Evolutionary conservation across 225 moss, liverwort and hornwort genomes (phyloP).

Genomic region (Takakia lepidozioides): DNA sequence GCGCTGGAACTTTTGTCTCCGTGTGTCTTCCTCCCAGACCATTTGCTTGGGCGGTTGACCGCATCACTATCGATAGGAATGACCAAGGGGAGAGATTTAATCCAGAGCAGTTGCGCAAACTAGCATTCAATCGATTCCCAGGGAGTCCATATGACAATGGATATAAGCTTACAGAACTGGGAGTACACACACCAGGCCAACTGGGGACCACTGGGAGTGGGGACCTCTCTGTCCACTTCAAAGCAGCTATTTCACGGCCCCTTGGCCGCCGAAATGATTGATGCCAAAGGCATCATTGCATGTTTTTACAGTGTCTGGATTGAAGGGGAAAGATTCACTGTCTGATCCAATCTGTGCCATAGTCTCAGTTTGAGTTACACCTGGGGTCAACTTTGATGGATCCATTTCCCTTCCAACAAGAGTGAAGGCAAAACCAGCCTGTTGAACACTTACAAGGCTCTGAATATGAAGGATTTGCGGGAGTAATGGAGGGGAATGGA

Average conservation of each 20-base stretch:
- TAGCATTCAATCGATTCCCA: slow-evolving; percentile 11
- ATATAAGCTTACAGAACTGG: slow-evolving; percentile 28
- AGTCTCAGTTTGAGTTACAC: too few species aligned
- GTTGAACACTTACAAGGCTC: too few species aligned
- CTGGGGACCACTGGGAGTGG: slow-evolving; percentile 12
- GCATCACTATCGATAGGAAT: slow-evolving; percentile 9
- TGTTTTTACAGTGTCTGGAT: too few species aligned
- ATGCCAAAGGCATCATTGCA: too few species aligned
- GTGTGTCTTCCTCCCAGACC: slow-evolving; percentile 22
- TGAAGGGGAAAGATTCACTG: too few species aligned
- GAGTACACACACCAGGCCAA: slow-evolving; percentile 5
- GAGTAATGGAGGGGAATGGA: too few species aligned
- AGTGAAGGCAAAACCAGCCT: too few species aligned
- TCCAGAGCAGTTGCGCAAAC: slow-evolving; percentile 7
- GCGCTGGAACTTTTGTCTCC: slow-evolving; percentile 9
- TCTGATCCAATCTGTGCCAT: too few species aligned
- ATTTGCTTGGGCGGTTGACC: slow-evolving; percentile 12
- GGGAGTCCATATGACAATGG: slow-evolving; percentile 24
- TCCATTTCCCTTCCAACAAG: too few species aligned
- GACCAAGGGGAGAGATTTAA: slow-evolving; percentile 17
- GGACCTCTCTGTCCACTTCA: slow-evolving; percentile 34
- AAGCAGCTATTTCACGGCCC: slow-evolving; percentile 17
- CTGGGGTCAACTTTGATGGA: too few species aligned
- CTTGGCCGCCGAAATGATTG: slow-evolving; percentile 14
- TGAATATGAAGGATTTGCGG: too few species aligned